Evolutionary conservation across 164 flowering plant genomes (phyloP).

Genomic region (Vitis rotundifolia): DNA sequence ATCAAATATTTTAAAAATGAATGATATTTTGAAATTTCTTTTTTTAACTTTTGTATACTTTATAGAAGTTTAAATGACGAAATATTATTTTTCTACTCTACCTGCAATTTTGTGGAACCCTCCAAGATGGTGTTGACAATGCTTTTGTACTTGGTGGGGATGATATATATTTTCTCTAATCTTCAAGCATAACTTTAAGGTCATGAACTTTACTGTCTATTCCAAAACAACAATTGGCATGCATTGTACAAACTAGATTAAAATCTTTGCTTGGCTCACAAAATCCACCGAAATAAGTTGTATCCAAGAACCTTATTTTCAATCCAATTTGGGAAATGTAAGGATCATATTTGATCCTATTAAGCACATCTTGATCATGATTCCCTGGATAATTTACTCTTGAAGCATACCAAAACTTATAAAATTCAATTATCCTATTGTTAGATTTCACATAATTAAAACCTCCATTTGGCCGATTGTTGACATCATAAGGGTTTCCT

Average conservation of each 20-base stretch:
- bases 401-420: slow-evolving; percentile 33
- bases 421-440: slow-evolving; percentile 23
- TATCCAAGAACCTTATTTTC: slow-evolving; percentile 30
- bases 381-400: slow-evolving; percentile 13
- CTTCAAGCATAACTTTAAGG: slow-evolving; percentile 26
- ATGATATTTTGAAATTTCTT: too few relatives aligned
- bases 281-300: slow-evolving; percentile 38
- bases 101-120: slow-evolving; percentile 30
- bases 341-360: slow-evolving; percentile 22
- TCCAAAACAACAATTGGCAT: slow-evolving; percentile 44
- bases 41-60: too few relatives aligned
- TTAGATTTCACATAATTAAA: slow-evolving; percentile 29
- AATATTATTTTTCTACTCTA: neutral
- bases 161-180: slow-evolving; percentile 26
- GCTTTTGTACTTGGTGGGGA: neutral
- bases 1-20: too few relatives aligned
- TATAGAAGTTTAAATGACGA: too few relatives aligned
- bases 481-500: slow-evolving; percentile 17
- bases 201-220: slow-evolving; percentile 27
- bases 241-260: slow-evolving; percentile 38
- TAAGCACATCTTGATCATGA: slow-evolving; percentile 41
- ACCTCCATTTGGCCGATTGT: slow-evolving; percentile 33
- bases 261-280: slow-evolving; percentile 37
- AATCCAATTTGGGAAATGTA: slow-evolving; percentile 13
- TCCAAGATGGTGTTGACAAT: slow-evolving; percentile 14